Conservation (phyloP, 139 green algal genomes). For the Eudorina sp. region DNA sequence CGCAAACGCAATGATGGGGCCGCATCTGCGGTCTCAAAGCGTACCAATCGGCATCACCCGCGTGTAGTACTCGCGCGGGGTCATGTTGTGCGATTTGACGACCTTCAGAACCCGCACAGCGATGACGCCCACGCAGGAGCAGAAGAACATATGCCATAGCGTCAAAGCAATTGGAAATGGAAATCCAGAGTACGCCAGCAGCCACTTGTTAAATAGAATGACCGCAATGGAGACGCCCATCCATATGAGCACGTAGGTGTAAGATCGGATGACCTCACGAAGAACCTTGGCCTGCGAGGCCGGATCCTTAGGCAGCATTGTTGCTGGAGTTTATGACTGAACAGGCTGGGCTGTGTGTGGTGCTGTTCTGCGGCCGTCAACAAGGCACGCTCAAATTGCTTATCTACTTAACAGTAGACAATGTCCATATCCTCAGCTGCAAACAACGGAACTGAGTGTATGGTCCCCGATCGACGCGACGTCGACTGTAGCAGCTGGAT, state of each 20-base stretch:
- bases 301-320: conserved; percentile 48
- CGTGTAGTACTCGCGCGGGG: conserved; percentile 73
- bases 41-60: conserved; percentile 82
- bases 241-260: conserved; percentile 87
- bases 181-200: conserved; percentile 90
- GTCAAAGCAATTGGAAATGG: conserved; percentile 93
- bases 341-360: background rate
- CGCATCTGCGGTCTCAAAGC: no score
- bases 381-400: background rate
- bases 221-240: conserved; percentile 83
- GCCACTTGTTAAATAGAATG: conserved; percentile 97
- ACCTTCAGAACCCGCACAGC: conserved; percentile 75
- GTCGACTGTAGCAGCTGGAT: conserved; percentile 8
- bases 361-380: background rate
- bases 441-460: no score
- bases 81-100: conserved; percentile 84
- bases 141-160: conserved; percentile 94
- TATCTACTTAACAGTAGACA: background rate
- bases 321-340: background rate
- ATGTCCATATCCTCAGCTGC: background rate
- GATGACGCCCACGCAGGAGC: conserved; percentile 78
- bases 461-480: conserved; percentile 4
- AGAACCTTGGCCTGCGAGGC: conserved; percentile 54
- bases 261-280: conserved; percentile 67
- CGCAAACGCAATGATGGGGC: conserved; percentile 58